Percentiles rank a stretch among this genome's conserved stretches.
Conservation (phyloP, 2,329 filamentous ascomycete genomes). For the Sporothrix variecibatus region DNA sequence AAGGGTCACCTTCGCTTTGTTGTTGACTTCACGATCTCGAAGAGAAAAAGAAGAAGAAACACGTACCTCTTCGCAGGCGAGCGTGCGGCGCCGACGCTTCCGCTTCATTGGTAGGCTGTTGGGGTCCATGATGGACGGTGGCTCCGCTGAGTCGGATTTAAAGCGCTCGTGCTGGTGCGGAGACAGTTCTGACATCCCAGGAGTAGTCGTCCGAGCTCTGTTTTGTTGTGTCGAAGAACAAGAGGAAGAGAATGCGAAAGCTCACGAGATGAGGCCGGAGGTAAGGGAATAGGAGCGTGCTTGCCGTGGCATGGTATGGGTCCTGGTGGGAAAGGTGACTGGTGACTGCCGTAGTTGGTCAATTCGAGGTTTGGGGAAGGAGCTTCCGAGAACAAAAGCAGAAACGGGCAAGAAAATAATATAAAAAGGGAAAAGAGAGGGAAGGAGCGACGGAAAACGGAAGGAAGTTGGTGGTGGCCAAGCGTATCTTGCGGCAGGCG, state of each 20-base stretch:
- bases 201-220: not conserved
- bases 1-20: not conserved
- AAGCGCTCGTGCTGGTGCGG: not conserved
- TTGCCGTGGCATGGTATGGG: not conserved
- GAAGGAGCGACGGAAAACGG: slow-evolving; percentile 7
- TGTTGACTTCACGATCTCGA: not conserved
- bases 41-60: too few relatives aligned
- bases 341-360: not conserved
- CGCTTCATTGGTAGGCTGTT: slow-evolving; percentile 27
- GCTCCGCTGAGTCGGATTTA: slow-evolving; percentile 20
- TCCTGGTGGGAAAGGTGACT: not conserved
- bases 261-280: slow-evolving; percentile 12
- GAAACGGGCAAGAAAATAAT: not conserved
- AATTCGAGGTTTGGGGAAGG: not conserved
- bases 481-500: not conserved
- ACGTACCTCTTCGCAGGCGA: slow-evolving; percentile 43
- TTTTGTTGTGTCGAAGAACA: not conserved
- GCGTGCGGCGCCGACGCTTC: slow-evolving; percentile 33
- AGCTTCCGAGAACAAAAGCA: slow-evolving; percentile 1
- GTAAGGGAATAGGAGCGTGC: not conserved
- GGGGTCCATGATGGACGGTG: slow-evolving; percentile 23
- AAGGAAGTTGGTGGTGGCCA: not conserved
- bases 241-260: not conserved
- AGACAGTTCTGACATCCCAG: not conserved
- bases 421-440: not conserved